Evolutionary conservation across 2,329 filamentous ascomycete species (phyloP).

Genomic region (Pestalotiopsis sp.): DNA sequence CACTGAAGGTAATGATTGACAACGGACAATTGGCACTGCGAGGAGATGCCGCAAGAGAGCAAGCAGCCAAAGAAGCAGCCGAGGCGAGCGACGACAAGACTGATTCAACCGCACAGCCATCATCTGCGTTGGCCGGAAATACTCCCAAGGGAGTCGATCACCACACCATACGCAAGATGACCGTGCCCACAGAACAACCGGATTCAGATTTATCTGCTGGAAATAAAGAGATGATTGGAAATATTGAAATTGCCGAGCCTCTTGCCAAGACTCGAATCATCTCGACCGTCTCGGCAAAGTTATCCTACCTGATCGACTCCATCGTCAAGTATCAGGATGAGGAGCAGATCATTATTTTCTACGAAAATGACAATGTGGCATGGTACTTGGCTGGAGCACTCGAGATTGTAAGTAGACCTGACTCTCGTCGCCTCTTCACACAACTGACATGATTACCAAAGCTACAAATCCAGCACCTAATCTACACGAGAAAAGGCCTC

Average conservation of each 20-base stretch:
- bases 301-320: conserved; percentile 80
- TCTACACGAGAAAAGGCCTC: conserved; percentile 66
- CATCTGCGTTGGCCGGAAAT: conserved; percentile 26
- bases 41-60: conserved; percentile 39
- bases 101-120: conserved; percentile 12
- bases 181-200: conserved; percentile 8
- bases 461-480: conserved; percentile 63
- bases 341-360: conserved; percentile 92
- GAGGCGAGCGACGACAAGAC: conserved; percentile 20
- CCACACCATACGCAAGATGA: conserved; percentile 26
- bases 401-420: conserved; percentile 59
- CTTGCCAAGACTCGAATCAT: conserved; percentile 65
- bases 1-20: conserved; percentile 50
- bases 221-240: conserved; percentile 30
- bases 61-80: conserved; percentile 27
- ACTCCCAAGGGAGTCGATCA: conserved; percentile 28
- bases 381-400: conserved; percentile 84
- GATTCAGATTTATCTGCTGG: conserved; percentile 19
- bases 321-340: conserved; percentile 67
- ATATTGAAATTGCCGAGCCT: conserved; percentile 48
- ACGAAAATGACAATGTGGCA: conserved; percentile 84
- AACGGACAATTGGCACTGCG: conserved; percentile 43
- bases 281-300: conserved; percentile 84
- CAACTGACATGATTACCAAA: conserved; percentile 24
- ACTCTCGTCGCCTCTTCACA: neutral